Evolutionary conservation across 805 yeast genomes (phyloP).

Genomic region (Zygosaccharomyces rouxii): DNA sequence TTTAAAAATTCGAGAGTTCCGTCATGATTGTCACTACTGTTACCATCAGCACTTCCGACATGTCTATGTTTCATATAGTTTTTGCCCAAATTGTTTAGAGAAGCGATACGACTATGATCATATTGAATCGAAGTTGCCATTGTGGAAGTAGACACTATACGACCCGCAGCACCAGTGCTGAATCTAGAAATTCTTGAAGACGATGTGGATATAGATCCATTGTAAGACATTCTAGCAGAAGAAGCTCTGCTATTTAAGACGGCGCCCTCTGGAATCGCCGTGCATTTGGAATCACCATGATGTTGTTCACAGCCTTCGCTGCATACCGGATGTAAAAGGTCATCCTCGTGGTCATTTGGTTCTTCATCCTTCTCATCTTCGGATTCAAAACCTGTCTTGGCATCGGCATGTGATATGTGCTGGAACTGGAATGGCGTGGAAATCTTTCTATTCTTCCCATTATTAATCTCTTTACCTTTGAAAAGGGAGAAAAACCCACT

Average conservation of each 20-base stretch:
- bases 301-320: background rate
- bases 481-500: conserved; percentile 33
- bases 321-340: conserved; percentile 2
- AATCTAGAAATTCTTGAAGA: conserved; percentile 14
- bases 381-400: conserved; percentile 17
- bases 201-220: conserved; percentile 12
- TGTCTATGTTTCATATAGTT: conserved; percentile 16
- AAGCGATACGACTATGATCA: conserved; percentile 13
- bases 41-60: conserved; percentile 16
- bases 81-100: conserved; percentile 19
- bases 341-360: conserved; percentile 1
- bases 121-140: conserved; percentile 27
- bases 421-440: conserved; percentile 40
- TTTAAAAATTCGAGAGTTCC: conserved; percentile 27
- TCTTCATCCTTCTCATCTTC: conserved; percentile 5
- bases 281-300: conserved; percentile 14
- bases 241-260: conserved; percentile 8
- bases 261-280: conserved; percentile 15
- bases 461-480: conserved; percentile 21
- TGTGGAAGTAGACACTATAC: conserved; percentile 31
- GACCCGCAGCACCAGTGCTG: conserved; percentile 14
- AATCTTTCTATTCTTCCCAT: conserved; percentile 18
- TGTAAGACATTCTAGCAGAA: conserved; percentile 11
- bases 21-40: conserved; percentile 8
- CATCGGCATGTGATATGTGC: conserved; percentile 40